Base-by-base conservation (phyloP, 2,329 filamentous ascomycete species). In the Trichoderma sp. region DNA sequence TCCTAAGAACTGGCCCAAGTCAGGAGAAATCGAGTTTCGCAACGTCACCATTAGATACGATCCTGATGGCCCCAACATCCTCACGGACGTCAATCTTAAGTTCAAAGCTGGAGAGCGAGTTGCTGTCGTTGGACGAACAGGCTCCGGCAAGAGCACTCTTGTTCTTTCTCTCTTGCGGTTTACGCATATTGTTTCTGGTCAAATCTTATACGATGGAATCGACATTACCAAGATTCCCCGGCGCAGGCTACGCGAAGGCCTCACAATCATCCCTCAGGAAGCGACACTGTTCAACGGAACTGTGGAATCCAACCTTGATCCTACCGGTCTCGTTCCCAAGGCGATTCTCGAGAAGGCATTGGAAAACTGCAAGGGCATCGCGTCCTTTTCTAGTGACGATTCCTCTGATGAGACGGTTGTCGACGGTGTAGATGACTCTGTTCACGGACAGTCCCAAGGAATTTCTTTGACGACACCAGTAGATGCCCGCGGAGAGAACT, bases 131-230 rank as follows among this genome's bases (percentile, higher is more conserved):
- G 95, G 95, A 2, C 91, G 94, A 11, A 97, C 94, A 0, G 92
- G 93, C 0, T 95, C 93, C 5, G 95, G 95, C 4, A 97, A 97
- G 83, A 95, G 92, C 68, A 97, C 94, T 86, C 79, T 89, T 7
- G 86, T 90, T 0, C 82, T 91, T 5, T 90, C 89, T 0, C 81
- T 91, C 4, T 83, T 91, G 16, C 87, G 88, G 18, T 89, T 89
- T 77, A 89, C 88, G 3, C 84, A 89, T 76, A 84, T 88, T 45
- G 83, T 88, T 14, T 86, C 85, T 0, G 89, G 89, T 0, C 83
- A 87, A 60, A 88, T 91, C 29, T 81, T 88, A 0, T 90, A 89
- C 78, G 89, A 91, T 75, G 89, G 89, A 33, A 81, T 89, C 27
- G 88, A 91, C 74, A 89, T 91, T 74, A 87, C 85, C n/a, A 85